A percentile compares a stretch with the other conserved stretches of the same genome.
Conservation (phyloP, 805 yeast genomes). For the Torulaspora franciscae region DNA sequence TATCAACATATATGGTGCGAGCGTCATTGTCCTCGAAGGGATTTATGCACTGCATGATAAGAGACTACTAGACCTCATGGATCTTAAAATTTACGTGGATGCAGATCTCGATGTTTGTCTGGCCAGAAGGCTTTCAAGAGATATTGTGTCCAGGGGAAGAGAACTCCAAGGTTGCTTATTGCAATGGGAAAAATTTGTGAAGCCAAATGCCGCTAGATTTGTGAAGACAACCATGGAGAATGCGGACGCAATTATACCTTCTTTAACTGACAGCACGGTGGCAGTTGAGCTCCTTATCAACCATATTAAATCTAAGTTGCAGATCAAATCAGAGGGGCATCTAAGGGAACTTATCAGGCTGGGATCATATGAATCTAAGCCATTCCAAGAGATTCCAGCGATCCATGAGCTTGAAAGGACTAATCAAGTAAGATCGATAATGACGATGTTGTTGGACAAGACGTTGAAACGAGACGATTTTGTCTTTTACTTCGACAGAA, state of each 20-base stretch:
- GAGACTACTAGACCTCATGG: constrained; percentile 68
- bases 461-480: constrained; percentile 66
- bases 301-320: constrained; percentile 71
- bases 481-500: constrained; percentile 77
- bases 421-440: constrained; percentile 67
- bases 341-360: constrained; percentile 55
- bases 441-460: constrained; percentile 59
- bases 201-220: constrained; percentile 78
- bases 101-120: constrained; percentile 91
- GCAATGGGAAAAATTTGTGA: constrained; percentile 89
- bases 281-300: constrained; percentile 77
- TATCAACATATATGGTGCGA: constrained; percentile 86
- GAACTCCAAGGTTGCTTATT: constrained; percentile 74
- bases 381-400: constrained; percentile 19
- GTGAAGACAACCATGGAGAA: constrained; percentile 49
- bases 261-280: constrained; percentile 75
- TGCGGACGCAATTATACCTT: constrained; percentile 88
- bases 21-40: constrained; percentile 89
- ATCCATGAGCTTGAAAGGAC: constrained; percentile 39
- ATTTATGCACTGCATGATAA: constrained; percentile 74
- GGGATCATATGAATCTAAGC: constrained; percentile 20
- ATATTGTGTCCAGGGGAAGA: constrained; percentile 79
- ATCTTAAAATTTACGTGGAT: constrained; percentile 84
- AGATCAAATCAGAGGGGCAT: constrained; percentile 62
- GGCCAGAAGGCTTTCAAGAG: constrained; percentile 82